Evolutionary conservation across 495 filamentous ascomycete genomes (phyloP).

Genomic region (Viridothelium virens): DNA sequence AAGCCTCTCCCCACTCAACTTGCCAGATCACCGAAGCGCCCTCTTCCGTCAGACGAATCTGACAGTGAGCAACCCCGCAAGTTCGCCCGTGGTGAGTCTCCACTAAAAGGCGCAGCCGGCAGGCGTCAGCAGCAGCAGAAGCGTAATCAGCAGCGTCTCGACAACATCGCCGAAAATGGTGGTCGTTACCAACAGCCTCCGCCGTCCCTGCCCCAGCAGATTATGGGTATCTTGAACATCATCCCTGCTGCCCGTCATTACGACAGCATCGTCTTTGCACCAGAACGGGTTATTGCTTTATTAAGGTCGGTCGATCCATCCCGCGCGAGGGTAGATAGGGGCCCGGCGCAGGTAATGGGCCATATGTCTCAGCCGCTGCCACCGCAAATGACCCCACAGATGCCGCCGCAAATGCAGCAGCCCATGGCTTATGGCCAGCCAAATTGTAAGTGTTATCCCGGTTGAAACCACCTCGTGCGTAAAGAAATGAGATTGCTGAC

Average conservation of each 20-base stretch:
- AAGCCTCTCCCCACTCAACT: slow-evolving; percentile 51
- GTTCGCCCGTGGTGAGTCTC: slow-evolving; percentile 70
- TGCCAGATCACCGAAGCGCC: slow-evolving; percentile 77
- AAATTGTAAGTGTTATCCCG: neutral
- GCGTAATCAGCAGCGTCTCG: neutral
- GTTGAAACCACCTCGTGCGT: too few species aligned
- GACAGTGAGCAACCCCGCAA: slow-evolving; percentile 74
- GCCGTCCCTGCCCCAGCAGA: slow-evolving; percentile 60
- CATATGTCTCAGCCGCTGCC: neutral
- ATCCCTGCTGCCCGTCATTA: slow-evolving; percentile 73
- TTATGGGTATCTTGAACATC: slow-evolving; percentile 73
- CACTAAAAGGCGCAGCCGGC: slow-evolving; percentile 76
- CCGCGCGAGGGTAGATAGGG: slow-evolving; percentile 29
- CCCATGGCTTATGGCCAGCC: neutral
- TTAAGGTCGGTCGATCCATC: slow-evolving; percentile 49
- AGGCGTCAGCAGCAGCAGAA: slow-evolving; percentile 42
- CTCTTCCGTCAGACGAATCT: slow-evolving; percentile 61
- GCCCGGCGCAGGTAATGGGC: neutral
- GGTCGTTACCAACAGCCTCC: slow-evolving; percentile 24
- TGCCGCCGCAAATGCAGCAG: neutral
- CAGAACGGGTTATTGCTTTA: slow-evolving; percentile 65
- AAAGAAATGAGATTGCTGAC: neutral
- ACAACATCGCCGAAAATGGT: slow-evolving; percentile 17
- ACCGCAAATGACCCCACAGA: neutral
- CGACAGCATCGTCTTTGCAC: slow-evolving; percentile 55